phyloP scores from a whole-genome alignment of 2,329 filamentous ascomycete species.

The Neonectria coccinea region DNA sequence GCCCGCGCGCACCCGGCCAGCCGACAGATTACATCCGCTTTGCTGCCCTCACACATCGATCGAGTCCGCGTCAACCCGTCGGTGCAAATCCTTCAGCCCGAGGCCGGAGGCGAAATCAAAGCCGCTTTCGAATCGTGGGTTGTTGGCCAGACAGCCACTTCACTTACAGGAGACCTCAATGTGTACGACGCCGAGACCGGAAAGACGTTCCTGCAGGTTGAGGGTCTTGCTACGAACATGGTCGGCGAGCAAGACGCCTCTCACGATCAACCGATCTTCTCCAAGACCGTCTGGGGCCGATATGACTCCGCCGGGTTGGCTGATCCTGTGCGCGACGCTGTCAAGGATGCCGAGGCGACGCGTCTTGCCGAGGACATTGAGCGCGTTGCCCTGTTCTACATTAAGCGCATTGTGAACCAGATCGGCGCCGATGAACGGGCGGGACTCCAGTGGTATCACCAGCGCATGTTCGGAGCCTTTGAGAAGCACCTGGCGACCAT shows the following conservation, averaged over 20 bases:
- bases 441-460: conserved; percentile 24
- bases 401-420: conserved; percentile 17
- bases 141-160: conserved; percentile 27
- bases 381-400: conserved; percentile 27
- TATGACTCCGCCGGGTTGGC: conserved; percentile 15
- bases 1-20: conserved; percentile 22
- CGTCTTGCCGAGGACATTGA: conserved; percentile 23
- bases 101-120: conserved; percentile 19
- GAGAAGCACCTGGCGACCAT: conserved; percentile 24
- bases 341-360: conserved; percentile 18
- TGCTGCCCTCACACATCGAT: conserved; percentile 25
- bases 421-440: conserved; percentile 19
- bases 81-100: conserved; percentile 14
- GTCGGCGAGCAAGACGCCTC: conserved; percentile 25
- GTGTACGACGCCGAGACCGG: conserved; percentile 24
- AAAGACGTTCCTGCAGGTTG: conserved; percentile 26
- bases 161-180: conserved; percentile 27
- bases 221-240: conserved; percentile 24
- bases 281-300: conserved; percentile 25
- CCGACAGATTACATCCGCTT: conserved; percentile 16
- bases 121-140: conserved; percentile 27
- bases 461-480: conserved; percentile 24
- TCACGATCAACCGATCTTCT: conserved; percentile 28
- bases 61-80: conserved; percentile 23
- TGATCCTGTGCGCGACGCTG: conserved; percentile 17